These are phyloP conservation scores for Sclerotinia subarctica DNA, from an alignment of 2,329 filamentous ascomycete species.

Conservation along the genomic window DNA sequence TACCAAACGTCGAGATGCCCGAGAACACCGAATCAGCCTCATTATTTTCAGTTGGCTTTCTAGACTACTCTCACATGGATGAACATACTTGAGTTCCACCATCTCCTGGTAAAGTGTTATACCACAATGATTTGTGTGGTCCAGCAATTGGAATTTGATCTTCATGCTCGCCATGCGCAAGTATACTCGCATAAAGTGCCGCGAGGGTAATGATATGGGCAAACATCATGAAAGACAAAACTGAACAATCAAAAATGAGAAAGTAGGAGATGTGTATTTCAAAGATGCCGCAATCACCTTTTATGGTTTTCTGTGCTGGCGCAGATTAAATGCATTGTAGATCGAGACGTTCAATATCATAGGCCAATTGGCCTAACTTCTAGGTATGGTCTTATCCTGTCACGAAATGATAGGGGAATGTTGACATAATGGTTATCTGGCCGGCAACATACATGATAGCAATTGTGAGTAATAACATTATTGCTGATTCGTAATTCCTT, in stretches of 20 bases:
- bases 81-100: conserved; percentile 70
- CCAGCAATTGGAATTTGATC: conserved; percentile 45
- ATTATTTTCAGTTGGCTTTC: conserved; percentile 21
- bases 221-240: conserved; percentile 30
- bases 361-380: neutral
- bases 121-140: conserved; percentile 75
- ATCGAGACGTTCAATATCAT: neutral
- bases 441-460: conserved; percentile 4
- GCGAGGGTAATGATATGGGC: conserved; percentile 31
- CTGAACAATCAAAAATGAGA: conserved; percentile 7
- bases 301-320: conserved; percentile 15
- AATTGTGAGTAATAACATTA: conserved; percentile 15
- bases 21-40: conserved; percentile 86
- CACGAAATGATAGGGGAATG: neutral
- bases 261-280: neutral
- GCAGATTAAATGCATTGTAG: conserved; percentile 5
- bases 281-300: neutral
- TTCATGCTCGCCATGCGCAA: conserved; percentile 94
- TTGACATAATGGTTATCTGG: conserved; percentile 12
- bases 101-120: conserved; percentile 77
- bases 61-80: conserved; percentile 19
- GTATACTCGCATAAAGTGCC: conserved; percentile 55
- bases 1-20: conserved; percentile 81
- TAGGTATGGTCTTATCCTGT: conserved; percentile 10
- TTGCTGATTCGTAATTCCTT: neutral